Conservation (phyloP, 2,329 filamentous ascomycete genomes). For the Stagonosporopsis tanaceti region DNA sequence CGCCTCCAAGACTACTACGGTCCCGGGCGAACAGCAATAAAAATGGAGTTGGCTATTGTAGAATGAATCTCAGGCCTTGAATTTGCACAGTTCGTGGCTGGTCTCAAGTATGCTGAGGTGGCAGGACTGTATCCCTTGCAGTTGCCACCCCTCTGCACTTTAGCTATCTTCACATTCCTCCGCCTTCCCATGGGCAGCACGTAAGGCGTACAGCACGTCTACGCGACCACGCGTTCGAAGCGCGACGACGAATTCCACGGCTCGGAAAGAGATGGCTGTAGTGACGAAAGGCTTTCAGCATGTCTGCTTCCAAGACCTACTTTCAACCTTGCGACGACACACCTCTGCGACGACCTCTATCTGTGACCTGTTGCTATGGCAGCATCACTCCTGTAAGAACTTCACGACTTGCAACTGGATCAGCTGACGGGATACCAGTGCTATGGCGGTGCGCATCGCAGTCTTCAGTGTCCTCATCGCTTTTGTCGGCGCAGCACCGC, state of each 20-base stretch:
- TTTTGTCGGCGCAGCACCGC: slow-evolving; percentile 40
- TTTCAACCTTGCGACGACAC: slow-evolving; percentile 20
- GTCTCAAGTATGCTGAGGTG: slow-evolving; percentile 31
- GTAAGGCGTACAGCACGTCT: slow-evolving; percentile 30
- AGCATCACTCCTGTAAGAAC: slow-evolving; percentile 26
- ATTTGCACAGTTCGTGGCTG: slow-evolving; percentile 15
- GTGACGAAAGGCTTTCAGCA: slow-evolving; percentile 32
- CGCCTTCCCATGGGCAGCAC: slow-evolving; percentile 26
- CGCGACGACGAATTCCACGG: slow-evolving; percentile 40
- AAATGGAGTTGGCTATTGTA: slow-evolving; percentile 34
- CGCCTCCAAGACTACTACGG: slow-evolving; percentile 60
- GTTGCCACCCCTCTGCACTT: slow-evolving; percentile 26
- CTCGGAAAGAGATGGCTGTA: slow-evolving; percentile 42
- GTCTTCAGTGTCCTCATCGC: slow-evolving; percentile 27
- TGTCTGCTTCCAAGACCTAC: slow-evolving; percentile 24
- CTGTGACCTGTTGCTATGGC: slow-evolving; percentile 27
- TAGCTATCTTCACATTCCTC: slow-evolving; percentile 39
- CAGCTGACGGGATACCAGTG: slow-evolving; percentile 19
- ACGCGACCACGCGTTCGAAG: slow-evolving; percentile 35
- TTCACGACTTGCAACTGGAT: background rate
- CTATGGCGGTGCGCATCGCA: slow-evolving; percentile 28
- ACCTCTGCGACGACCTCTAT: slow-evolving; percentile 18
- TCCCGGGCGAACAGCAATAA: slow-evolving; percentile 55
- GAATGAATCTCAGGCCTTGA: slow-evolving; percentile 20
- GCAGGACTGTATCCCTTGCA: slow-evolving; percentile 44